These are phyloP conservation scores for Hevea brasiliensis DNA, from an alignment of 345 rosid species.

Conservation along the genomic window DNA sequence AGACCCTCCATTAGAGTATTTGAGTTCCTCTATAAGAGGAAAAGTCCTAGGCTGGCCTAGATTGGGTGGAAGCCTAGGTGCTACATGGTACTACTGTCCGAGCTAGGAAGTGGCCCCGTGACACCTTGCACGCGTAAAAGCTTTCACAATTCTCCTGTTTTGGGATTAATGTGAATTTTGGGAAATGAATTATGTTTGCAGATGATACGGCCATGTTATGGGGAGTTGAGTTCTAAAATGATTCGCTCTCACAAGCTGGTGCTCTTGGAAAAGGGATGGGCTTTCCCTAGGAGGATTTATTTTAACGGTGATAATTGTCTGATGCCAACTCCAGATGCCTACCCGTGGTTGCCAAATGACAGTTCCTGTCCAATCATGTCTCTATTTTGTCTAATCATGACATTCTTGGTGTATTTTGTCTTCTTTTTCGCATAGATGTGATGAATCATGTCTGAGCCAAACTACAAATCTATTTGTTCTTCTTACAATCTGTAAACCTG, in stretches of 20 bases:
- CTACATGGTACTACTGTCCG: too few relatives aligned
- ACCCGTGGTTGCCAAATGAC: slow-evolving; percentile 32
- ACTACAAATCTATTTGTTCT: slow-evolving; percentile 19
- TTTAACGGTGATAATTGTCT: slow-evolving; percentile 36
- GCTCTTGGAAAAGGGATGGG: slow-evolving; percentile 34
- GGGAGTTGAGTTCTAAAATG: slow-evolving; percentile 34
- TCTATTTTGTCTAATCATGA: slow-evolving; percentile 8
- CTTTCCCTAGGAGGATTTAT: slow-evolving; percentile 31
- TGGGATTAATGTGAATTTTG: not conserved
- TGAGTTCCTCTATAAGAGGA: too few relatives aligned
- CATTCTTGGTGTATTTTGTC: slow-evolving; percentile 27
- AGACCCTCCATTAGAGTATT: too few relatives aligned
- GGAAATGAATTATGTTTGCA: slow-evolving; percentile 16
- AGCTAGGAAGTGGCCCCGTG: too few relatives aligned
- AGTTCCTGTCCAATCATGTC: slow-evolving; percentile 13
- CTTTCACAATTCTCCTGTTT: not conserved
- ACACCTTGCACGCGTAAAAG: too few relatives aligned
- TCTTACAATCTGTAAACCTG: slow-evolving; percentile 4
- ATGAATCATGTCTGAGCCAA: slow-evolving; percentile 25
- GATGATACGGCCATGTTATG: slow-evolving; percentile 34
- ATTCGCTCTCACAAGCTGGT: slow-evolving; percentile 30
- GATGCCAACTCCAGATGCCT: slow-evolving; percentile 37
- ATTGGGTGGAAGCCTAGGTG: too few relatives aligned
- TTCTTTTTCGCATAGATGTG: slow-evolving; percentile 35
- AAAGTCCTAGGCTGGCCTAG: too few relatives aligned